Percentiles rank a stretch among this genome's conserved stretches.
These are phyloP conservation scores for Hypsizygus ulmarius DNA, from an alignment of 1,284 basidiomycete genomes.

Conservation along the genomic window DNA sequence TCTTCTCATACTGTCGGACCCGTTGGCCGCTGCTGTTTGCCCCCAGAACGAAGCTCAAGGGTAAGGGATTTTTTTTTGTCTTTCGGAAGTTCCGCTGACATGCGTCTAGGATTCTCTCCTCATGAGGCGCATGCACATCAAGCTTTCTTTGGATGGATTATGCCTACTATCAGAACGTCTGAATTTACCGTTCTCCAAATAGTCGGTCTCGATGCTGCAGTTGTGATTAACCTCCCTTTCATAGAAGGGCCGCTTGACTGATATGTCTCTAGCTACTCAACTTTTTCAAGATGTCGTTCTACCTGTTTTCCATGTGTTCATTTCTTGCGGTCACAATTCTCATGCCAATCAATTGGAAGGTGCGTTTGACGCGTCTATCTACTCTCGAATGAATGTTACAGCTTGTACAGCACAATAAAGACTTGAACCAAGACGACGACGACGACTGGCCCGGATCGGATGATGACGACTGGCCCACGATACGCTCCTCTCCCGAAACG, in stretches of 20 bases:
- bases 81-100: not conserved
- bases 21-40: constrained; percentile 90
- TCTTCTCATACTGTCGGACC: constrained; percentile 86
- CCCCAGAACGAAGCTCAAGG: constrained; percentile 91
- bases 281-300: constrained; percentile 95
- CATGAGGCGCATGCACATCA: constrained; percentile 83
- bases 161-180: constrained; percentile 86
- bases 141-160: constrained; percentile 92
- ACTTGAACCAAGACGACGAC: constrained; percentile 66
- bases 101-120: constrained; percentile 74
- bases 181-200: constrained; percentile 96
- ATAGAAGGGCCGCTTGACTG: not conserved
- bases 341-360: constrained; percentile 89
- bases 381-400: not conserved
- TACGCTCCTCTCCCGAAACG: constrained; percentile 20
- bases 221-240: constrained; percentile 41
- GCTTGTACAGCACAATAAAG: constrained; percentile 49
- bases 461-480: constrained; percentile 36
- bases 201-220: constrained; percentile 94
- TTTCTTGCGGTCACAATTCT: constrained; percentile 76
- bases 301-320: constrained; percentile 85
- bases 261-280: constrained; percentile 67
- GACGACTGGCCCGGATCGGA: constrained; percentile 46
- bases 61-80: constrained; percentile 36
- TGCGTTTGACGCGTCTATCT: constrained; percentile 33